Evolutionary conservation across 2,329 filamentous ascomycete species (phyloP).

Genomic region (Macrophomina tecta): DNA sequence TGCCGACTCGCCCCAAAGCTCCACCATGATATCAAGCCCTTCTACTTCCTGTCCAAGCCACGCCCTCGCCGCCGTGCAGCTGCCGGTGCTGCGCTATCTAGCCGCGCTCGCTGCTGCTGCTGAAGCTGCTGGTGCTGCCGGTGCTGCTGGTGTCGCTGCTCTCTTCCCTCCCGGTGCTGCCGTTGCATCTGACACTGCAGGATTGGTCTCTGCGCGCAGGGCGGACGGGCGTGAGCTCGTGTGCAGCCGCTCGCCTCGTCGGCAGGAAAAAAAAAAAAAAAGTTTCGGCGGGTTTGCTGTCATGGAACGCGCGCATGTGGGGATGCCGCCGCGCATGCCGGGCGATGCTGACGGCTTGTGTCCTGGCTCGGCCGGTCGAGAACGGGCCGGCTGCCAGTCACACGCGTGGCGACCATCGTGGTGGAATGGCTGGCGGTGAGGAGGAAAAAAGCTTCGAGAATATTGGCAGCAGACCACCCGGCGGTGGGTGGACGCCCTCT

Average conservation of each 20-base stretch:
- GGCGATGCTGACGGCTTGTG: constrained; percentile 7
- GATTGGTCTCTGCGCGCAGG: background rate
- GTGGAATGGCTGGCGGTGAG: constrained; percentile 15
- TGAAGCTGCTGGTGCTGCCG: background rate
- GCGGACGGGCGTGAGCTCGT: background rate
- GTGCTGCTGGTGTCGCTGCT: background rate
- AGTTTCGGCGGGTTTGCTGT: constrained; percentile 2
- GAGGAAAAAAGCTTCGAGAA: constrained; percentile 12
- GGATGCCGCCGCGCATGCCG: constrained; percentile 9
- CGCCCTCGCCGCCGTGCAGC: background rate
- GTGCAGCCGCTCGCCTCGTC: constrained; percentile 7
- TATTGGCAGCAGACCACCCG: constrained; percentile 1
- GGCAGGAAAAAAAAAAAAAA: constrained; percentile 3
- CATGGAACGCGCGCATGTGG: constrained; percentile 12
- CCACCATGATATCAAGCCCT: constrained; percentile 25
- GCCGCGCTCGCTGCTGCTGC: background rate
- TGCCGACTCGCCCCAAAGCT: background rate
- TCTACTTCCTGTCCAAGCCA: background rate
- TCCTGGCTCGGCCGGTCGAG: constrained; percentile 23
- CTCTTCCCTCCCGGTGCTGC: background rate
- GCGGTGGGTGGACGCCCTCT: background rate
- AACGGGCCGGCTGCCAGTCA: constrained; percentile 24
- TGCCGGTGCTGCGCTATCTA: constrained; percentile 5
- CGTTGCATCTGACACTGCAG: too few relatives aligned
- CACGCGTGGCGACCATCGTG: constrained; percentile 20